Conservation (phyloP, 2,329 filamentous ascomycete genomes). For the Trematosphaeria pertusa region DNA sequence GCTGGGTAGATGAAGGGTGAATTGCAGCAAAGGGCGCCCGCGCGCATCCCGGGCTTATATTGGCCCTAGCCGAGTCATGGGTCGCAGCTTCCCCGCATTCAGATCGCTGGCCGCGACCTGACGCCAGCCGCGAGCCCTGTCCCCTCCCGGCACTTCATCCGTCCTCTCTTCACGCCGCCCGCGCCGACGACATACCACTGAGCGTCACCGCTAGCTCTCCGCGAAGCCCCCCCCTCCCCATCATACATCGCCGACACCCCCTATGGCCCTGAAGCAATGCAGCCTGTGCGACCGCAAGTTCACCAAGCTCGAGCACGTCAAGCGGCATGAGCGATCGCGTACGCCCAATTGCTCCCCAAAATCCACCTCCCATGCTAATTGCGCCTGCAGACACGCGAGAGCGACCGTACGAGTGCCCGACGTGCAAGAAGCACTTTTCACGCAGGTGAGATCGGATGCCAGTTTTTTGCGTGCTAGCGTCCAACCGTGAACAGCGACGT, state of each 20-base stretch:
- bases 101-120: constrained; percentile 26
- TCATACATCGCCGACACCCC: constrained; percentile 11
- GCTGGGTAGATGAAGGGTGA: constrained; percentile 36
- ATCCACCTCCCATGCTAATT: constrained; percentile 27
- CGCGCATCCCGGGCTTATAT: constrained; percentile 34
- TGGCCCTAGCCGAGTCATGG: constrained; percentile 38
- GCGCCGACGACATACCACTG: constrained; percentile 14
- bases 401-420: constrained; percentile 61
- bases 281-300: constrained; percentile 61
- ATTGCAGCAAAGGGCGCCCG: constrained; percentile 25
- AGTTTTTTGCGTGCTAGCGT: constrained; percentile 16
- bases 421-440: constrained; percentile 63
- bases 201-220: too few relatives aligned
- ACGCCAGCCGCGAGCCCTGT: constrained; percentile 15
- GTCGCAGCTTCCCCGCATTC: constrained; percentile 37
- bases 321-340: constrained; percentile 63
- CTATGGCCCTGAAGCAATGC: constrained; percentile 49
- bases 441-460: constrained; percentile 52
- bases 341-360: constrained; percentile 32
- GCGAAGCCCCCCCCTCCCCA: constrained; percentile 5
- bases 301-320: constrained; percentile 63
- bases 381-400: constrained; percentile 58
- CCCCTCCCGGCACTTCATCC: constrained; percentile 28
- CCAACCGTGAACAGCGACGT: constrained; percentile 52
- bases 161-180: constrained; percentile 17